Percentiles rank a stretch among this genome's conserved stretches.
Conservation (phyloP, 495 filamentous ascomycete genomes). For the Haplographium delicatum region DNA sequence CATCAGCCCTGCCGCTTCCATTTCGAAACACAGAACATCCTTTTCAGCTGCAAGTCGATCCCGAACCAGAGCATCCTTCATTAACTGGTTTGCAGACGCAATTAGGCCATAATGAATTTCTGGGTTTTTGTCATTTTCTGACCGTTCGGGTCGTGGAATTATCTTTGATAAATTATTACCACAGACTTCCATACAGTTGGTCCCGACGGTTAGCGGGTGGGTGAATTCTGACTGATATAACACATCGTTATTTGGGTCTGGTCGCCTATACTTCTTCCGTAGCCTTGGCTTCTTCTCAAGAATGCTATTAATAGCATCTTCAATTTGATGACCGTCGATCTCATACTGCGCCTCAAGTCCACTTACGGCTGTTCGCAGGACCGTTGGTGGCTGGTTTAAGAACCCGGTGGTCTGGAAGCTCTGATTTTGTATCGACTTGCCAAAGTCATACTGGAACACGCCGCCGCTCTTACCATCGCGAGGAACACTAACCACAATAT, state of each 20-base stretch:
- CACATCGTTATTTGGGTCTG: conserved; percentile 29
- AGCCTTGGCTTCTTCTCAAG: conserved; percentile 23
- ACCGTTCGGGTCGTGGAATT: conserved; percentile 24
- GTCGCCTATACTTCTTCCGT: conserved; percentile 26
- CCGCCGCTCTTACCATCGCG: conserved; percentile 8
- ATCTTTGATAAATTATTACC: conserved; percentile 24
- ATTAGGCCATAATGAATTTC: conserved; percentile 31
- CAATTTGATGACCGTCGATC: conserved; percentile 16
- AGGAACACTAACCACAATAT: conserved; percentile 18
- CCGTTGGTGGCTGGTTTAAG: conserved; percentile 26
- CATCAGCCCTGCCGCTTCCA: conserved; percentile 43
- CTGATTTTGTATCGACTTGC: conserved; percentile 9
- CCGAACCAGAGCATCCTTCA: conserved; percentile 19
- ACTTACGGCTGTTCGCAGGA: conserved; percentile 24
- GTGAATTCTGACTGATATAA: conserved; percentile 29
- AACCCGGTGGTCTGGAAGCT: conserved; percentile 8
- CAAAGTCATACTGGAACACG: conserved; percentile 22
- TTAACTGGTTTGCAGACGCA: conserved; percentile 26
- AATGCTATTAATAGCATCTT: conserved; percentile 19
- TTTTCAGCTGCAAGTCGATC: conserved; percentile 11
- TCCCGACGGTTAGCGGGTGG: conserved; percentile 24
- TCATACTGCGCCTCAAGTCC: background rate
- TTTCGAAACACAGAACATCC: conserved; percentile 39
- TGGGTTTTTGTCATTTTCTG: conserved; percentile 25
- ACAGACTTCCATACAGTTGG: conserved; percentile 25